These are phyloP conservation scores for Aspergillus saccharolyticus DNA, from an alignment of 495 filamentous ascomycete species.

Conservation along the genomic window DNA sequence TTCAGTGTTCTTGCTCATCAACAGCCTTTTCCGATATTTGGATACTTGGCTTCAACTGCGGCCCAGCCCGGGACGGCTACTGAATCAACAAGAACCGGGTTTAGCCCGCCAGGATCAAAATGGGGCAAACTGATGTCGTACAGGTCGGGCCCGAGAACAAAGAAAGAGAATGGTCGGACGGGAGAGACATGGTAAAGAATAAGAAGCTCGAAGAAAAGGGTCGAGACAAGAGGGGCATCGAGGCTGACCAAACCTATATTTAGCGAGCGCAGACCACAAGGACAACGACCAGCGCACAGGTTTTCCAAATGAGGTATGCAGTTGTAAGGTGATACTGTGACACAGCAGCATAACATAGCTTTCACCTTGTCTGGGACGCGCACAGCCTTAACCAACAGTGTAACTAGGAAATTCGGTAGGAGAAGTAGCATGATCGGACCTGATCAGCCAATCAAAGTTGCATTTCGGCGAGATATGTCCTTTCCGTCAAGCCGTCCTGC, in stretches of 20 bases:
- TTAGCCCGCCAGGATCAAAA: background rate
- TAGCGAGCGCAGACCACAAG: background rate
- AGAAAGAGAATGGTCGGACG: background rate
- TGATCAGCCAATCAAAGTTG: background rate
- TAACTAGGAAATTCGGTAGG: background rate
- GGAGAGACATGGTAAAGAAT: background rate
- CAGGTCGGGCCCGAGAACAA: background rate
- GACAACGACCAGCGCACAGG: background rate
- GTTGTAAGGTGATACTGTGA: background rate
- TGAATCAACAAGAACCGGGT: background rate
- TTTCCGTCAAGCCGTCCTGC: background rate
- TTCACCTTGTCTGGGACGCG: background rate
- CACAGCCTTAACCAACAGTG: background rate
- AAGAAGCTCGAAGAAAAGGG: background rate
- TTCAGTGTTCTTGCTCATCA: background rate
- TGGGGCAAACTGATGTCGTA: background rate
- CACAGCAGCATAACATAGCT: constrained; percentile 7
- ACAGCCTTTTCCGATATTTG: background rate
- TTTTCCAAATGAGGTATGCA: background rate
- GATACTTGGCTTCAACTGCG: background rate
- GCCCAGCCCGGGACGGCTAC: background rate
- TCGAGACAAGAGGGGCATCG: background rate
- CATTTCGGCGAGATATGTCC: too few relatives aligned
- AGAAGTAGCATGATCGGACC: constrained; percentile 1
- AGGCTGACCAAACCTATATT: background rate